phyloP scores from a whole-genome alignment of 2,329 filamentous ascomycete genomes.

The Calonectria naviculata region DNA sequence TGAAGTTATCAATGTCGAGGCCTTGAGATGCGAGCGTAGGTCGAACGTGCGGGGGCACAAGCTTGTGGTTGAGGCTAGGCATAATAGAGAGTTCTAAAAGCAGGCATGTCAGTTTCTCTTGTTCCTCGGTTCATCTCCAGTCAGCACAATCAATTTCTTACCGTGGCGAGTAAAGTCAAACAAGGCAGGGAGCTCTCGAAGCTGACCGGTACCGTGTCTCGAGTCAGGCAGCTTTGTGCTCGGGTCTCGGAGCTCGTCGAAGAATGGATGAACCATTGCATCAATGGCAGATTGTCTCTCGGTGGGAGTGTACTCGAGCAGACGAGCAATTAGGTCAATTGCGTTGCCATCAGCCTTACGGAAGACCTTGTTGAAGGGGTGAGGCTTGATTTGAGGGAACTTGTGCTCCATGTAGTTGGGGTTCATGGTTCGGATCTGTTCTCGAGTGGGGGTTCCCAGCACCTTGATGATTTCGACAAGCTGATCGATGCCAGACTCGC shows the following conservation, averaged over 20 bases:
- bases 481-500: slow-evolving; percentile 98
- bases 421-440: slow-evolving; percentile 99
- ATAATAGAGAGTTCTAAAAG: slow-evolving; percentile 91
- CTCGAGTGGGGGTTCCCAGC: slow-evolving; percentile 92
- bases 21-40: slow-evolving; percentile 79
- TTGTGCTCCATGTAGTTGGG: slow-evolving; percentile 99
- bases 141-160: slow-evolving; percentile 58
- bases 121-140: not conserved
- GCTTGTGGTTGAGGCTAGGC: slow-evolving; percentile 84
- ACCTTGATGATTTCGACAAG: slow-evolving; percentile 99
- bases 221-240: slow-evolving; percentile 93
- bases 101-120: slow-evolving; percentile 21
- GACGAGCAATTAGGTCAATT: slow-evolving; percentile 92
- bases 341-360: slow-evolving; percentile 93
- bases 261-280: slow-evolving; percentile 98
- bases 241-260: slow-evolving; percentile 95
- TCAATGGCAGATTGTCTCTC: slow-evolving; percentile 93
- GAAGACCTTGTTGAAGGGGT: slow-evolving; percentile 99
- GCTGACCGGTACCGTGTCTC: slow-evolving; percentile 82
- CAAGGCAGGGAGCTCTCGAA: slow-evolving; percentile 85
- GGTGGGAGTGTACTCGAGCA: slow-evolving; percentile 97
- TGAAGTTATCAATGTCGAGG: slow-evolving; percentile 94
- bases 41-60: slow-evolving; percentile 87
- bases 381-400: slow-evolving; percentile 99
- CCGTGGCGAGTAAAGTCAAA: slow-evolving; percentile 97